Evolutionary conservation across 1,139 yeast species (phyloP).

Genomic region (Taphrina pruni): DNA sequence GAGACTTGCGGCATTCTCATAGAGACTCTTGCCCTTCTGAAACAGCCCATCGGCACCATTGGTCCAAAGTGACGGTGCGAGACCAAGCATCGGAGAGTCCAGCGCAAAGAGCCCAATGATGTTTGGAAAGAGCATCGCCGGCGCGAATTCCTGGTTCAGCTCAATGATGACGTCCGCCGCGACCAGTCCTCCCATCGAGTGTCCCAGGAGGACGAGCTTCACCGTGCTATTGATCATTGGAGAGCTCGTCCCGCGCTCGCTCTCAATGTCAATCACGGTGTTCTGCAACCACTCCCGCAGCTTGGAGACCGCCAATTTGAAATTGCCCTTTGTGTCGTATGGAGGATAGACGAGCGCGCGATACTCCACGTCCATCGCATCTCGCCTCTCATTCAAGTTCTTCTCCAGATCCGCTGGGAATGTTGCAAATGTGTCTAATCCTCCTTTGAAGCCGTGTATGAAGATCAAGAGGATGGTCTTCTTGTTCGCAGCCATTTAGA

Average conservation of each 20-base stretch:
- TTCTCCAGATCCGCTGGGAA: slow-evolving; percentile 43
- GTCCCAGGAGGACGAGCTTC: slow-evolving; percentile 45
- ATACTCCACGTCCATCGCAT: slow-evolving; percentile 18
- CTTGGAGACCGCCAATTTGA: slow-evolving; percentile 42
- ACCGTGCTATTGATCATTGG: slow-evolving; percentile 45
- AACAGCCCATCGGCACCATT: slow-evolving; percentile 37
- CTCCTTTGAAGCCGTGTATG: slow-evolving; percentile 46
- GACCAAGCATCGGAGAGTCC: slow-evolving; percentile 43
- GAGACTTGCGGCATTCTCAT: slow-evolving; percentile 43
- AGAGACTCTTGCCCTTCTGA: slow-evolving; percentile 40
- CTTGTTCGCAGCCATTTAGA: not conserved
- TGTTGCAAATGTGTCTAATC: slow-evolving; percentile 43
- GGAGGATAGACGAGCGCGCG: slow-evolving; percentile 44
- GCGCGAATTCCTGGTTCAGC: slow-evolving; percentile 41
- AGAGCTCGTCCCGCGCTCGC: slow-evolving; percentile 41
- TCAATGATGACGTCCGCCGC: slow-evolving; percentile 43
- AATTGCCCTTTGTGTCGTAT: slow-evolving; percentile 45
- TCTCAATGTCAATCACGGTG: slow-evolving; percentile 44
- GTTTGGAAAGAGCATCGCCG: slow-evolving; percentile 44
- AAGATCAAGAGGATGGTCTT: slow-evolving; percentile 44
- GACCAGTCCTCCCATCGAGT: slow-evolving; percentile 46
- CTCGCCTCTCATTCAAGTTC: not conserved
- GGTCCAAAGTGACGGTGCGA: slow-evolving; percentile 44
- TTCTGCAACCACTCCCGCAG: slow-evolving; percentile 42
- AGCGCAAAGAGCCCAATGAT: slow-evolving; percentile 43